Evolutionary conservation across 2,329 filamentous ascomycete species (phyloP).

Genomic region (Ophiostoma himal-ulmi): DNA sequence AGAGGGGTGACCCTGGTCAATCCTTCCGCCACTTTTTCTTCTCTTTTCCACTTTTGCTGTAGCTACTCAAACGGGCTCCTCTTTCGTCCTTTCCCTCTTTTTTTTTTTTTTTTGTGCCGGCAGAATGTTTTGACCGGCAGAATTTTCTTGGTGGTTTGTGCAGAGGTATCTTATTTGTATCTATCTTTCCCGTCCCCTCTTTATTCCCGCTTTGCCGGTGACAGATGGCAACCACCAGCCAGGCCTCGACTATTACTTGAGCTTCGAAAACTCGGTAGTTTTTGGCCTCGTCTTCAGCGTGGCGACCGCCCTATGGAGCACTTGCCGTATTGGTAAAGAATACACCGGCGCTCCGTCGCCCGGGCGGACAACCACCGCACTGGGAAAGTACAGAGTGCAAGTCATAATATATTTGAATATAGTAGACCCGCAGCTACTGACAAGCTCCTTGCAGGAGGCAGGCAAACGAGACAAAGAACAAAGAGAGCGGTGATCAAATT

Average conservation of each 20-base stretch:
- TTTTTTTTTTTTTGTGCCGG: slow-evolving; percentile 7
- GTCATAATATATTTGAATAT: background rate
- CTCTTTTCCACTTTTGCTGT: slow-evolving; percentile 2
- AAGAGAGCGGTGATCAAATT: slow-evolving; percentile 11
- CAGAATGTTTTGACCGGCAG: slow-evolving; percentile 14
- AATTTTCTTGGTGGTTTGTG: background rate
- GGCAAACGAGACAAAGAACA: slow-evolving; percentile 4
- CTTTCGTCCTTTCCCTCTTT: background rate
- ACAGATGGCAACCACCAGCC: background rate
- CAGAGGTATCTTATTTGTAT: background rate
- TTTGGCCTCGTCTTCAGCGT: background rate
- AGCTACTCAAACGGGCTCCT: slow-evolving; percentile 11
- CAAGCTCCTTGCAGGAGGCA: slow-evolving; percentile 3
- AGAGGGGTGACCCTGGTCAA: slow-evolving; percentile 15
- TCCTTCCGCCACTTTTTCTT: slow-evolving; percentile 14
- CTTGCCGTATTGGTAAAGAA: background rate
- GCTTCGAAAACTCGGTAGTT: background rate
- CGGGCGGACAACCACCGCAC: slow-evolving; percentile 10
- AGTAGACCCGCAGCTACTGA: background rate
- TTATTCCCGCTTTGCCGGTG: background rate
- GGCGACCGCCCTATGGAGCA: slow-evolving; percentile 6
- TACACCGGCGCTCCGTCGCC: background rate
- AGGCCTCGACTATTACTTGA: background rate
- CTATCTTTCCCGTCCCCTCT: background rate
- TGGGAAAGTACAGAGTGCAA: background rate